A percentile compares a stretch with the other conserved stretches of the same genome.
Evolutionary conservation across 1,284 basidiomycete species (phyloP).

Genomic region (Kalmanozyma brasiliensis): DNA sequence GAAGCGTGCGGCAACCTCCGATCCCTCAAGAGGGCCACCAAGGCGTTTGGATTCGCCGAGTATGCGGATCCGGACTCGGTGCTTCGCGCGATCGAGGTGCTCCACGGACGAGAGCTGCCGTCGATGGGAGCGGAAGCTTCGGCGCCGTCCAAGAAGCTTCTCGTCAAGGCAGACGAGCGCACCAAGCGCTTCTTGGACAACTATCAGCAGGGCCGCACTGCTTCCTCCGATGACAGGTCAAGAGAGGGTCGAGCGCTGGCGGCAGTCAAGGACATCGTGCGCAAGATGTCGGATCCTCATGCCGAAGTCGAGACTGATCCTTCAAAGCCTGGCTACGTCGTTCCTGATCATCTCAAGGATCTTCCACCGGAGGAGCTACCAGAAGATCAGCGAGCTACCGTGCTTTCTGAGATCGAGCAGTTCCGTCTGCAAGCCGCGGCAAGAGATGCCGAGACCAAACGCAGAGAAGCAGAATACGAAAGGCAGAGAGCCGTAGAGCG

Average conservation of each 20-base stretch:
- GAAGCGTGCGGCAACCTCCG: conserved; percentile 86
- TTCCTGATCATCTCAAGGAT: conserved; percentile 93
- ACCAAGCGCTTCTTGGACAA: conserved; percentile 85
- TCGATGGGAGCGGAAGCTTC: conserved; percentile 51
- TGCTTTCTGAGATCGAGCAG: conserved; percentile 92
- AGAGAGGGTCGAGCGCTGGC: conserved; percentile 72
- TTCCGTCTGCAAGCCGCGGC: conserved; percentile 69
- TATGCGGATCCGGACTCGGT: conserved; percentile 90
- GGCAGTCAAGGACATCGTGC: conserved; percentile 68
- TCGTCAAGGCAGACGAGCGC: conserved; percentile 87
- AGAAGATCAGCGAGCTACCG: conserved; percentile 90
- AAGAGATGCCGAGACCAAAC: conserved; percentile 59
- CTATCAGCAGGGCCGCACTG: conserved; percentile 80
- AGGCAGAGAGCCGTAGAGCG: conserved; percentile 46
- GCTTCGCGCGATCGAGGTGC: conserved; percentile 79
- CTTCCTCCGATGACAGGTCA: conserved; percentile 73
- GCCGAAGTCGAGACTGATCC: conserved; percentile 72
- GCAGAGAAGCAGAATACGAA: conserved; percentile 61
- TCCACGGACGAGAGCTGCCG: conserved; percentile 82
- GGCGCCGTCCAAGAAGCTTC: conserved; percentile 75
- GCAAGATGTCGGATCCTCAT: conserved; percentile 70
- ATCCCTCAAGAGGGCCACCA: conserved; percentile 88
- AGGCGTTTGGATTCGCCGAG: conserved; percentile 94
- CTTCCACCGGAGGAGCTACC: conserved; percentile 92
- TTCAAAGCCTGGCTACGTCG: conserved; percentile 71